Evolutionary conservation across 495 filamentous ascomycete species (phyloP).

Genomic region (Aspergillus campestris): DNA sequence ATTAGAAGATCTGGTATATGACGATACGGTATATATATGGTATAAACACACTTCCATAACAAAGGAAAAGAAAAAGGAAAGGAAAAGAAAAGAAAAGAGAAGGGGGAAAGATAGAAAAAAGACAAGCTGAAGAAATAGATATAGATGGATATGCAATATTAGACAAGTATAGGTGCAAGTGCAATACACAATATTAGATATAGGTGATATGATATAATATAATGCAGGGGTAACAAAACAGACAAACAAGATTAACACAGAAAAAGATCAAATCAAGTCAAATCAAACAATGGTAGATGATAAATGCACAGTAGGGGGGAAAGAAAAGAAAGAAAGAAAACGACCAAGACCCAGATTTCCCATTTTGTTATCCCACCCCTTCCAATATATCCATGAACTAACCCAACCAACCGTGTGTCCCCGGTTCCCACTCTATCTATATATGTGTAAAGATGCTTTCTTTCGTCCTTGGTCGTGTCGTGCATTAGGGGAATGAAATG

Average conservation of each 20-base stretch:
- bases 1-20: no score
- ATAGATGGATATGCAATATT: no score
- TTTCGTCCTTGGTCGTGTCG: slow-evolving; percentile 13
- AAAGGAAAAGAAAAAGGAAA: no score
- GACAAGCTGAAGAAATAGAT: no score
- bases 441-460: not conserved
- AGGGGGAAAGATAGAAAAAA: no score
- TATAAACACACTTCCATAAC: no score
- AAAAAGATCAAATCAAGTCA: not conserved
- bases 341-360: slow-evolving; percentile 1
- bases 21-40: no score
- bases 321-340: slow-evolving; percentile 2
- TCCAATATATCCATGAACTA: slow-evolving; percentile 6
- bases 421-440: slow-evolving; percentile 11
- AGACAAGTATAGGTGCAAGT: no score
- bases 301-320: not conserved
- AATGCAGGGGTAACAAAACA: not conserved
- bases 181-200: no score
- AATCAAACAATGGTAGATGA: not conserved
- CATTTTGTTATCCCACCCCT: not conserved
- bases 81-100: no score
- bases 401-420: no score
- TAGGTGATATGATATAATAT: not conserved
- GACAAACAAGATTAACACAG: not conserved
- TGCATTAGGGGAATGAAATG: slow-evolving; percentile 7